phyloP scores from a whole-genome alignment of 805 yeast genomes.

The Cyberlindnera nakhonratchasimensis region DNA sequence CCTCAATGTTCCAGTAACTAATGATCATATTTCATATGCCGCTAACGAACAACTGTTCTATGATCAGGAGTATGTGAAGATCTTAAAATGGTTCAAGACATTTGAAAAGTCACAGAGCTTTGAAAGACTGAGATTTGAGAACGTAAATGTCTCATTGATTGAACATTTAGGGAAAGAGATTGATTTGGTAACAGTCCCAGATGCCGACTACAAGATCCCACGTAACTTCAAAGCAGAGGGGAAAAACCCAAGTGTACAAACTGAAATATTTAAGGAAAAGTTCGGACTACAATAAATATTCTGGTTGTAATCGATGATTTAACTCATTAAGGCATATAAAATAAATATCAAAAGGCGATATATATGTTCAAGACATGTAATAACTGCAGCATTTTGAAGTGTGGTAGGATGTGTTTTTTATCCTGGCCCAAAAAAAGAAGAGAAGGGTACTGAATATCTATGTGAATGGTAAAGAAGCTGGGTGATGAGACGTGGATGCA shows the following conservation, averaged over 20 bases:
- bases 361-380: not conserved
- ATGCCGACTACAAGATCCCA: constrained; percentile 8
- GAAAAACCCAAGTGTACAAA: constrained; percentile 20
- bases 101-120: constrained; percentile 15
- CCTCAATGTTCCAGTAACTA: constrained; percentile 39
- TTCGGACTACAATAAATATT: constrained; percentile 4
- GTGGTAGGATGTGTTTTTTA: not conserved
- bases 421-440: not conserved
- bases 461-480: not conserved
- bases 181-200: constrained; percentile 5
- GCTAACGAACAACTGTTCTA: constrained; percentile 9
- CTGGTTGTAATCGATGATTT: not conserved
- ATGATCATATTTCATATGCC: constrained; percentile 14
- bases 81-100: constrained; percentile 19
- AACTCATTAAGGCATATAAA: constrained; percentile 11
- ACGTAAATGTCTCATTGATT: constrained; percentile 9
- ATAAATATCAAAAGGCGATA: constrained; percentile 6
- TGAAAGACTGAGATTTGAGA: constrained; percentile 13
- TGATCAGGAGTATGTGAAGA: constrained; percentile 23
- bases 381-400: not conserved
- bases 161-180: constrained; percentile 22
- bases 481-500: not conserved
- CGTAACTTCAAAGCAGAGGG: constrained; percentile 13
- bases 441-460: constrained; percentile 5
- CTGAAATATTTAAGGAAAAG: constrained; percentile 5